Conservation (phyloP, 176 grass and related monocot species). For the Musa schizocarpa region DNA sequence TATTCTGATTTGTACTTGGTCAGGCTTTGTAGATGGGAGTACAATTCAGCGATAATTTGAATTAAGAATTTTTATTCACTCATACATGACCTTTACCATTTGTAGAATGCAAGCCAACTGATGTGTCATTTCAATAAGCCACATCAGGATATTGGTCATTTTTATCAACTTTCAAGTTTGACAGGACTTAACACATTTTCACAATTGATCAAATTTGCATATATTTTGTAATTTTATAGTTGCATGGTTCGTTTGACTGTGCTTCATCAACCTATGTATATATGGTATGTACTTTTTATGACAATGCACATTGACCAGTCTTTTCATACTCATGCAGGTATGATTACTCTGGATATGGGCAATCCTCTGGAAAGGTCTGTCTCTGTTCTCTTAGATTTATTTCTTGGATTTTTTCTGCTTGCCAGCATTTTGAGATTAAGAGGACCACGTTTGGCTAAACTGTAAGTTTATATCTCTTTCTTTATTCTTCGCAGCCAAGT, state of each 20-base stretch:
- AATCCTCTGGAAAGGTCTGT: constrained; percentile 82
- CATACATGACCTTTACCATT: too few species aligned
- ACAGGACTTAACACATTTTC: too few species aligned
- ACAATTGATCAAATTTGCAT: too few species aligned
- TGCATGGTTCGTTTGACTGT: not conserved
- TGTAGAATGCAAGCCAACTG: too few species aligned
- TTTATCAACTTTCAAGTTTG: too few species aligned
- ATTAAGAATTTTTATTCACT: too few species aligned
- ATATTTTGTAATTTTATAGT: too few species aligned
- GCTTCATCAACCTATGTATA: not conserved
- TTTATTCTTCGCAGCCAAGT: constrained; percentile 38
- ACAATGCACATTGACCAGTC: not conserved
- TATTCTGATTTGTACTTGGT: too few species aligned
- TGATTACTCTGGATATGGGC: constrained; percentile 94
- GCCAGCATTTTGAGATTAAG: not conserved
- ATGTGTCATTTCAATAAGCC: too few species aligned
- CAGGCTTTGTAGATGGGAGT: too few species aligned
- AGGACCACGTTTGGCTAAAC: not conserved
- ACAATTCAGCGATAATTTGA: too few species aligned
- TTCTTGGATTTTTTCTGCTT: not conserved
- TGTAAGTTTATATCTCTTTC: not conserved
- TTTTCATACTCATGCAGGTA: constrained; percentile 47
- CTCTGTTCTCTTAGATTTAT: not conserved
- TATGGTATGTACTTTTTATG: not conserved
- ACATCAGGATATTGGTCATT: too few species aligned